Percentiles rank a stretch among this genome's conserved stretches.
Evolutionary conservation across 2,329 filamentous ascomycete species (phyloP).

Genomic region (Taxawa tesnikishii): DNA sequence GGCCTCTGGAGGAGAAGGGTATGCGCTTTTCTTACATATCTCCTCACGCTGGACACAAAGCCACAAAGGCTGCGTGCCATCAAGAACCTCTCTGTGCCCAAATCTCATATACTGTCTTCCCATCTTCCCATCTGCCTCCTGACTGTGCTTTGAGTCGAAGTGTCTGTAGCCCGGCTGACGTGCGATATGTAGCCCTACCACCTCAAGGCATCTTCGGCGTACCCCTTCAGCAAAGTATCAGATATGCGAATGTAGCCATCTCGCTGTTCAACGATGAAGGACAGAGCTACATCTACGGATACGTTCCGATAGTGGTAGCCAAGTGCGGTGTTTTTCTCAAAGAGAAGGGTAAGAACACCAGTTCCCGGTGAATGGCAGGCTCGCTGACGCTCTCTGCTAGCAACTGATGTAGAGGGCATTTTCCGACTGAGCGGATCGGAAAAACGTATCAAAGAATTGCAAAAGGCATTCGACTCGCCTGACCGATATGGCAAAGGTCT

Average conservation of each 20-base stretch:
- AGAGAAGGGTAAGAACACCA: slow-evolving; percentile 68
- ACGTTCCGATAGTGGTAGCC: slow-evolving; percentile 94
- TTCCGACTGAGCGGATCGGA: slow-evolving; percentile 93
- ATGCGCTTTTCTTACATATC: slow-evolving; percentile 16
- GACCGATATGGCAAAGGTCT: slow-evolving; percentile 93
- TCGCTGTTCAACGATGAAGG: slow-evolving; percentile 87
- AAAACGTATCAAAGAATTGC: slow-evolving; percentile 95
- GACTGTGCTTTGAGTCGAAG: too few species aligned
- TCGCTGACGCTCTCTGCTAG: slow-evolving; percentile 33
- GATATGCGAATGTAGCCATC: slow-evolving; percentile 95
- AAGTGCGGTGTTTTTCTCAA: slow-evolving; percentile 97
- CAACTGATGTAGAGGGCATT: slow-evolving; percentile 89
- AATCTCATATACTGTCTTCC: too few species aligned
- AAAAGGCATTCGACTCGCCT: slow-evolving; percentile 82
- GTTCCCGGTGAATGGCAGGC: background rate
- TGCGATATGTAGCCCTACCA: too few species aligned
- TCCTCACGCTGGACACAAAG: too few species aligned
- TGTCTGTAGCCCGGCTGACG: too few species aligned
- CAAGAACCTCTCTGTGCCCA: too few species aligned
- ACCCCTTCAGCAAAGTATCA: slow-evolving; percentile 84
- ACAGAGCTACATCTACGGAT: slow-evolving; percentile 94
- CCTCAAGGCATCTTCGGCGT: slow-evolving; percentile 84
- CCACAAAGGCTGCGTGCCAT: too few species aligned
- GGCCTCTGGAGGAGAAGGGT: slow-evolving; percentile 53
- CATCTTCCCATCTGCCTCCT: too few species aligned